These are phyloP conservation scores for Alloteropsis angusta DNA, from an alignment of 202 grass and related monocot genomes.

Conservation along the genomic window DNA sequence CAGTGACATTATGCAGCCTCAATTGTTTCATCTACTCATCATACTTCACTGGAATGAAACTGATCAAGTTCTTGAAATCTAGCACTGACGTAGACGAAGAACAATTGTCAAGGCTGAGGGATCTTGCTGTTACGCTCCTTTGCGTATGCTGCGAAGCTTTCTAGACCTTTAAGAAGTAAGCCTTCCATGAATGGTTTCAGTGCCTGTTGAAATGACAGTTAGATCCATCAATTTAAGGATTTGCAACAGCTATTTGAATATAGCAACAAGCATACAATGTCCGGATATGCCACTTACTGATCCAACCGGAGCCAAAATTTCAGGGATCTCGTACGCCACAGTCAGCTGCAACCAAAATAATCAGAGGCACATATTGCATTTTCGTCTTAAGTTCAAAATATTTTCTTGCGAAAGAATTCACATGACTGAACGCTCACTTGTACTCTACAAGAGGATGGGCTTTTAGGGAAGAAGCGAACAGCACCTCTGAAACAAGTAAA, in stretches of 20 bases:
- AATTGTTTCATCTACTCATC: no score
- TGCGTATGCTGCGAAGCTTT: constrained; percentile 48
- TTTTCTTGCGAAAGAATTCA: neutral
- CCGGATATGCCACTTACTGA: constrained; percentile 39
- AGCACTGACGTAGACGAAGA: neutral
- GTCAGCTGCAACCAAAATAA: constrained; percentile 51
- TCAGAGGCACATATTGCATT: neutral
- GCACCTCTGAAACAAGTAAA: constrained; percentile 57
- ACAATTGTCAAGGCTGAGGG: constrained; percentile 15
- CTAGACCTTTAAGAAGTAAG: constrained; percentile 60
- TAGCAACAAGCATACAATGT: neutral
- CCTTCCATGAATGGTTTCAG: constrained; percentile 87
- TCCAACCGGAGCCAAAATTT: constrained; percentile 74
- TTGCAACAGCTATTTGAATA: neutral
- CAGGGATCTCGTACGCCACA: constrained; percentile 82
- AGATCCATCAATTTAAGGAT: constrained; percentile 7
- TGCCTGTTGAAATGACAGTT: constrained; percentile 41
- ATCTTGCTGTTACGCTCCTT: constrained; percentile 59
- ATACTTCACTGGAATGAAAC: neutral
- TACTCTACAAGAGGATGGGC: constrained; percentile 67
- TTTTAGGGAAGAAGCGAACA: constrained; percentile 81
- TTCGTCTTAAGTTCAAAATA: neutral
- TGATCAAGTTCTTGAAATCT: neutral
- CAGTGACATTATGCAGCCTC: neutral
- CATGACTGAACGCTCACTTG: constrained; percentile 39